Evolutionary conservation across 2,329 filamentous ascomycete genomes (phyloP), one percentile per base, ranked within the genome.

Genomic region (Calonectria ilicicola): DNA sequence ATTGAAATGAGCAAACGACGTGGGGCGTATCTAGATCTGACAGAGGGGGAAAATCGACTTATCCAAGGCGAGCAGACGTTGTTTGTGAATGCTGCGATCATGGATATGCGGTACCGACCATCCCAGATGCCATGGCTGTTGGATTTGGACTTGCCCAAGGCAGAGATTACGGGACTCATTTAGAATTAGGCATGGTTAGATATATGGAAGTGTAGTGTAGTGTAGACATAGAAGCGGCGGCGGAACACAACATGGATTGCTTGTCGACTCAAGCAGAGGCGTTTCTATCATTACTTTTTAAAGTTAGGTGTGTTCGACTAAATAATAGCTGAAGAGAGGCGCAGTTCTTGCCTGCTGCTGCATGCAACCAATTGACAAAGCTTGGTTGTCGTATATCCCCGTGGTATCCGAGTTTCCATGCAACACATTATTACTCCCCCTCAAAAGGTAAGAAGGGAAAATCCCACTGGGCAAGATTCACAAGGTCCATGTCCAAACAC

Each of bases 1-100:
- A 65, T 70, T 2, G 66, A 75, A 19, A 73, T 80, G 53, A 78
- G 74, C 62, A 75, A 76, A 15, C 75, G 82, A 49, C 77, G 82
- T 17, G 85, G 79, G 51, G 80, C 80, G 17, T 69, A 79, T 17
- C 81, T 87, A 2, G 88, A 87, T 42, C 82, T 86, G 65, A 79
- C 80, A 0, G 76, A 80, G 3, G 82, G 84, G 26, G 70, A 77
- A n/a, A 73, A 78, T 27, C 77, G 75, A 1, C n/a, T 87, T 0
- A 58, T 81, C 35, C 63, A 53, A 9, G 87, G 87, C 0, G 79
- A 83, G 49, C 85, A 91, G 74, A 92, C 90, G 0, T 78, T 92
- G 8, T 91, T 92, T 77, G 83, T 93, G 12, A 93, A 92, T 78
- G 90, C 90, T 1, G 84, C 91, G 0, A 87, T 92, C 29, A 83